Base-by-base conservation (phyloP, 2,329 filamentous ascomycete genomes). In the Cadophora sp. region DNA sequence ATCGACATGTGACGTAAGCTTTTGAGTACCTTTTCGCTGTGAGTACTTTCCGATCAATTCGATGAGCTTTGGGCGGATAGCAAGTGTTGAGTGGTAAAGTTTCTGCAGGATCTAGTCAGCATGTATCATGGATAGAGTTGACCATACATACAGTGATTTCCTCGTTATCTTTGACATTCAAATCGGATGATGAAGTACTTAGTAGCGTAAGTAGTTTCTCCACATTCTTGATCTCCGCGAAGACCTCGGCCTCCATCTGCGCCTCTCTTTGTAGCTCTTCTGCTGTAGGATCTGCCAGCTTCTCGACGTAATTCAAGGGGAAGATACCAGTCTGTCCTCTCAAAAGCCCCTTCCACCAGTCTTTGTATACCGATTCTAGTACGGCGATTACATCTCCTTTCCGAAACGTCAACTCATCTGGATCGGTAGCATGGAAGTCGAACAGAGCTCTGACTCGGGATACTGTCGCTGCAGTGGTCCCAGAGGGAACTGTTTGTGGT, bases 31-130 rank as follows among this genome's bases (percentile, higher is more conserved):
- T 82, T 99, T 99, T 87, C 97, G 98, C 79, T 99, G 96, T 11
- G 96, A 98, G 79, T 99, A 99, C 79, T 98, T 98, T 71, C 97
- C 96, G 78, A 99, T 99, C 61, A 99, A 83, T 82, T 98, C 97
- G 78, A 99, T 98, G 70, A 99, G 83, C 83, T 99, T 99, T 14
- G 96, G 96, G 37, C 96, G 88, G 76, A 99, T 99, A 3, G 94
- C 92, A 71, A 98, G 81, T 0, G 96, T 98, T 71, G 94, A 93
- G 78, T 99, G 94, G 77, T 99, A 99, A 75, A 85, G 86, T 87
- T 90, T 91, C 86, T 89, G 73, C 2, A 24, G 24, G 5, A 24
- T 14, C n/a, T 29, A 51, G 73, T 84, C 73, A 85, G 71, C 24
- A 65, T 72, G 82, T 31, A 40, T n/a, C 65, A 61, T 16, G 40